Evolutionary conservation across 306 rosid species (phyloP).

Genomic region (Urtica urens): DNA sequence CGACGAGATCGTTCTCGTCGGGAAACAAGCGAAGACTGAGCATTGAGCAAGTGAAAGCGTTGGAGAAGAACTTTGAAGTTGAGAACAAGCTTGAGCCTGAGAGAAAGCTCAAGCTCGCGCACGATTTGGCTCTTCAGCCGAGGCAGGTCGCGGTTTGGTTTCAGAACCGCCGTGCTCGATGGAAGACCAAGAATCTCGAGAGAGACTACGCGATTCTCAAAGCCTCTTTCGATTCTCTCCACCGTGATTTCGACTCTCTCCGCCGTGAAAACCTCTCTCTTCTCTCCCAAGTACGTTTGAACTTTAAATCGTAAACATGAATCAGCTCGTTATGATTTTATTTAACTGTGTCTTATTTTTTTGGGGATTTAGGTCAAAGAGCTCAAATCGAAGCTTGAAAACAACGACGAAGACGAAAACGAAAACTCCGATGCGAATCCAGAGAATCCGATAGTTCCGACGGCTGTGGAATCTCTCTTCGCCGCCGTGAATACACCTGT

Average conservation of each 20-base stretch:
- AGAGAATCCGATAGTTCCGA: neutral
- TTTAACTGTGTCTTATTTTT: neutral
- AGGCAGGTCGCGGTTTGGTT: conserved; percentile 97
- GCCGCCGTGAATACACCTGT: conserved; percentile 4
- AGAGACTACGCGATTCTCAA: conserved; percentile 79
- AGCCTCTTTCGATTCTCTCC: conserved; percentile 52
- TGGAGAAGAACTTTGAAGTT: conserved; percentile 92
- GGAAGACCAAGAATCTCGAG: conserved; percentile 93
- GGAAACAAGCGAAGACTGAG: conserved; percentile 83
- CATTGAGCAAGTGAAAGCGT: conserved; percentile 80
- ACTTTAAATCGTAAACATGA: no score
- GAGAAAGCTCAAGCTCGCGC: conserved; percentile 72
- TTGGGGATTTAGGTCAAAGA: conserved; percentile 49
- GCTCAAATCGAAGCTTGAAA: conserved; percentile 50
- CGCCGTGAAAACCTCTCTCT: conserved; percentile 64
- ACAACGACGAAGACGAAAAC: conserved; percentile 33
- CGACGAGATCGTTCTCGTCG: conserved; percentile 30
- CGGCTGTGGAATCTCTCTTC: neutral
- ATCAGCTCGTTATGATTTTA: no score
- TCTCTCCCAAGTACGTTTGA: conserved; percentile 54
- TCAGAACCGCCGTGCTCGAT: conserved; percentile 96
- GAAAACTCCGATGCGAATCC: conserved; percentile 32
- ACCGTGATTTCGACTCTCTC: conserved; percentile 38
- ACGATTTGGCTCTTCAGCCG: conserved; percentile 84
- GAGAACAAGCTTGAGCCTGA: conserved; percentile 98